Percentiles rank a stretch among this genome's conserved stretches.
These are phyloP conservation scores for Didymella arachidicola DNA, from an alignment of 2,329 filamentous ascomycete species.

Conservation along the genomic window DNA sequence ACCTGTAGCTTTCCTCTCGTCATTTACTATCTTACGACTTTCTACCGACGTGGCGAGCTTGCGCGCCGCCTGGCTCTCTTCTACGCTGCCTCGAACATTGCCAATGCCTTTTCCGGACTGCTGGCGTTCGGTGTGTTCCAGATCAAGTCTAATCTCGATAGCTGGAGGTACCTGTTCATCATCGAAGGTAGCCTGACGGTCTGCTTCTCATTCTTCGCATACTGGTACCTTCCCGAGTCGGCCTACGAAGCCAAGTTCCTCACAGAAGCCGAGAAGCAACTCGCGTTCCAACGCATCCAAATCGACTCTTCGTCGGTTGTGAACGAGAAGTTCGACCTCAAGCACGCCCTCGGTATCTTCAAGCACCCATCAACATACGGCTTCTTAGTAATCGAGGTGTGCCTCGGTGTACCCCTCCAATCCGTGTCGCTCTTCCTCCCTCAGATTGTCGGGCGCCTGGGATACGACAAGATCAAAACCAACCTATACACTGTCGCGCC, in stretches of 20 bases:
- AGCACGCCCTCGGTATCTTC: conserved; percentile 62
- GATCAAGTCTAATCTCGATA: conserved; percentile 59
- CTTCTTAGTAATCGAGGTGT: conserved; percentile 65
- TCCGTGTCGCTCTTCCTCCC: conserved; percentile 66
- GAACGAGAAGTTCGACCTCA: conserved; percentile 63
- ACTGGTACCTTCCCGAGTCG: conserved; percentile 71
- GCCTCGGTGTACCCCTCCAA: conserved; percentile 66
- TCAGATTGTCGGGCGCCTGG: conserved; percentile 63
- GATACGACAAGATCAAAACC: conserved; percentile 67
- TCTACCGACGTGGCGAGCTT: conserved; percentile 75
- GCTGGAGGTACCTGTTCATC: conserved; percentile 73
- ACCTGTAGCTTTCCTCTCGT: conserved; percentile 66
- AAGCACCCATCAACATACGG: conserved; percentile 62
- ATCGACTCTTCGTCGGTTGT: conserved; percentile 74
- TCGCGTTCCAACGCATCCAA: conserved; percentile 77
- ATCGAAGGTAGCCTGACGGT: conserved; percentile 67
- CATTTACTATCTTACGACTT: conserved; percentile 67
- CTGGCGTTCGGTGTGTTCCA: conserved; percentile 69
- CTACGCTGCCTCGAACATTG: conserved; percentile 78
- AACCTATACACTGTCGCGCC: conserved; percentile 85
- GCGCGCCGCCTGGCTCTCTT: conserved; percentile 75
- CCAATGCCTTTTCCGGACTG: conserved; percentile 70
- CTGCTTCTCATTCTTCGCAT: conserved; percentile 68
- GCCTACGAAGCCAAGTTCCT: conserved; percentile 72
- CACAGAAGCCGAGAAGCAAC: conserved; percentile 68